phyloP scores from a whole-genome alignment of 2,329 filamentous ascomycete species.

The Venturia nashicola region DNA sequence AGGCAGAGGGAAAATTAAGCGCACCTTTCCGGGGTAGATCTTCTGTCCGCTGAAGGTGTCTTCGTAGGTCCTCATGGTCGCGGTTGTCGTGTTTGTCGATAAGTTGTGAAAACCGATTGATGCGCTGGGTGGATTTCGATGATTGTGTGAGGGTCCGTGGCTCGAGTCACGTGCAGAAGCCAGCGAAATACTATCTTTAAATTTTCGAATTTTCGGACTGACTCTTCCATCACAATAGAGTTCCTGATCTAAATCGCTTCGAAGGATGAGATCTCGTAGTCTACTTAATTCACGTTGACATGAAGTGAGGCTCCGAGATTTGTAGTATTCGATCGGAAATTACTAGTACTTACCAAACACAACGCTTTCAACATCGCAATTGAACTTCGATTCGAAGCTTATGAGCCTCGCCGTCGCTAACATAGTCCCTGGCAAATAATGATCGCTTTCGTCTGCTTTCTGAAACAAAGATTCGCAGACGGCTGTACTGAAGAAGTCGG shows the following conservation, averaged over 20 bases:
- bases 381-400: background rate
- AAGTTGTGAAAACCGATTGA: background rate
- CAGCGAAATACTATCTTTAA: no score
- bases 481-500: background rate
- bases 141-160: background rate
- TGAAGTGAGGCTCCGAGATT: background rate
- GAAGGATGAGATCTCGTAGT: background rate
- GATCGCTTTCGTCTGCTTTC: background rate
- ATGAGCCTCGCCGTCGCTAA: background rate
- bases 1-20: conserved; percentile 17
- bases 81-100: conserved; percentile 3
- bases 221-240: background rate
- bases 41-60: conserved; percentile 66
- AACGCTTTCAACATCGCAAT: background rate
- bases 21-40: conserved; percentile 72
- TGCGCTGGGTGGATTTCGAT: background rate
- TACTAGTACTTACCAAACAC: no score
- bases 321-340: no score
- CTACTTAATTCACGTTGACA: background rate
- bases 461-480: background rate
- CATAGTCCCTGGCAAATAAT: background rate
- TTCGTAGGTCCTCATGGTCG: conserved; percentile 66
- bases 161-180: background rate
- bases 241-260: background rate
- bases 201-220: background rate